A percentile compares a stretch with the other conserved stretches of the same genome.
These are phyloP conservation scores for Volutella citrinella DNA, from an alignment of 2,329 filamentous ascomycete genomes.

Conservation along the genomic window DNA sequence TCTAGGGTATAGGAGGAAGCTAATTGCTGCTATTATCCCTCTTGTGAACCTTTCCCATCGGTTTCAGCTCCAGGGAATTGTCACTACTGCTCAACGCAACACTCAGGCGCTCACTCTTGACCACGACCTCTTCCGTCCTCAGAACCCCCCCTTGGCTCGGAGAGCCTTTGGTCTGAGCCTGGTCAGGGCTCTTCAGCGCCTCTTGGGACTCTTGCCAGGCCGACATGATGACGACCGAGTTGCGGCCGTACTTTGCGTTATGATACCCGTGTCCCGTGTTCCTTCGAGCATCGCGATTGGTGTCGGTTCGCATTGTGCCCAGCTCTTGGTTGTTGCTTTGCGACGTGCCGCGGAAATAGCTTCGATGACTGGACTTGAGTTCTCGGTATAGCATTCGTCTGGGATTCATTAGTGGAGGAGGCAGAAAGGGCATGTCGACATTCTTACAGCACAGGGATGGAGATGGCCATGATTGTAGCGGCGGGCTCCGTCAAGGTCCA, in stretches of 20 bases:
- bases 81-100: too few relatives aligned
- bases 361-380: conserved; percentile 27
- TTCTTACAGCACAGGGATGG: conserved; percentile 32
- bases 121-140: conserved; percentile 29
- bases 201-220: conserved; percentile 33
- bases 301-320: conserved; percentile 4
- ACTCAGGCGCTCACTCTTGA: conserved; percentile 22
- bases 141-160: conserved; percentile 20
- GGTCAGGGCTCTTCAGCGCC: conserved; percentile 23
- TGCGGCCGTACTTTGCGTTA: conserved; percentile 25
- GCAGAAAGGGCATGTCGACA: too few relatives aligned
- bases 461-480: conserved; percentile 35
- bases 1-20: too few relatives aligned
- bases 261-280: conserved; percentile 16
- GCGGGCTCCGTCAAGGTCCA: conserved; percentile 35
- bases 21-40: too few relatives aligned
- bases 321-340: conserved; percentile 9
- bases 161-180: conserved; percentile 2
- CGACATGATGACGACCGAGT: conserved; percentile 31
- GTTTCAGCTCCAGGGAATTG: conserved; percentile 19
- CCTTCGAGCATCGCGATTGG: conserved; percentile 7
- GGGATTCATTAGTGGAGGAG: too few relatives aligned
- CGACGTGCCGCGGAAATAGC: conserved; percentile 23
- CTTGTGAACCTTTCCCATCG: conserved; percentile 2
- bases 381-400: conserved; percentile 34